phyloP scores from a whole-genome alignment of 371 early-diverging fungal genomes.

The Mucor circinelloides region DNA sequence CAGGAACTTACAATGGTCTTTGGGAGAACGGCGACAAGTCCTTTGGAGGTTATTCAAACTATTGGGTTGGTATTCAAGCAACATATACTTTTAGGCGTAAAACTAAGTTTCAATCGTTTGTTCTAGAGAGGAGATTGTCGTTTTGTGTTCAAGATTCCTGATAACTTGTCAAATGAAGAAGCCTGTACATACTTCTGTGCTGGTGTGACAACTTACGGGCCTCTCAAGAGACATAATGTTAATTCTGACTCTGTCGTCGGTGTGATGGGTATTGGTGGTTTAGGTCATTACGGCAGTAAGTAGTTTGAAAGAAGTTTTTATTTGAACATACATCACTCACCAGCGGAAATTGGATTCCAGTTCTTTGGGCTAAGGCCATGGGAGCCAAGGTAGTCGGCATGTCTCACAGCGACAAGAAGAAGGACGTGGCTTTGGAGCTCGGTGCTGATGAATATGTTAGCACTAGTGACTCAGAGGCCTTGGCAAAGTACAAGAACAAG shows the following conservation, averaged over 20 bases:
- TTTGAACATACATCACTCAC: background rate
- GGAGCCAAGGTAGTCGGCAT: constrained; percentile 66
- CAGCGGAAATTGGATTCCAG: background rate
- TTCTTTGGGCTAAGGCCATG: constrained; percentile 56
- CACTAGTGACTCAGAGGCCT: constrained; percentile 43
- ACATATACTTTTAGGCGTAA: background rate
- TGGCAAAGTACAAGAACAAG: constrained; percentile 51
- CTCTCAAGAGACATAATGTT: constrained; percentile 55
- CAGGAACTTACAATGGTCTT: constrained; percentile 60
- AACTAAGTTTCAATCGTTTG: background rate
- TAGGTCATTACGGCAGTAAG: constrained; percentile 66
- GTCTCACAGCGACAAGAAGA: constrained; percentile 37
- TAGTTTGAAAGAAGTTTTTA: background rate
- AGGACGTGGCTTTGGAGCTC: constrained; percentile 31
- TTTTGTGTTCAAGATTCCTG: constrained; percentile 64
- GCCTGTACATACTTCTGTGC: constrained; percentile 57
- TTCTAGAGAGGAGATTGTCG: constrained; percentile 43
- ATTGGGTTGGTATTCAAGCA: constrained; percentile 21
- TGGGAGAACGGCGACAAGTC: constrained; percentile 56
- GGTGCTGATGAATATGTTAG: constrained; percentile 41
- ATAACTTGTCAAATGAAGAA: constrained; percentile 40
- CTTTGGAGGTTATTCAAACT: constrained; percentile 66
- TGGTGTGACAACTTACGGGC: constrained; percentile 67
- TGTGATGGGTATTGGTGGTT: constrained; percentile 62
- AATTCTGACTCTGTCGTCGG: constrained; percentile 55